Evolutionary conservation across 768 basidiomycete genomes (phyloP), one percentile per base, ranked within the genome.

Genomic region (Stropharia rugosoannulata): DNA sequence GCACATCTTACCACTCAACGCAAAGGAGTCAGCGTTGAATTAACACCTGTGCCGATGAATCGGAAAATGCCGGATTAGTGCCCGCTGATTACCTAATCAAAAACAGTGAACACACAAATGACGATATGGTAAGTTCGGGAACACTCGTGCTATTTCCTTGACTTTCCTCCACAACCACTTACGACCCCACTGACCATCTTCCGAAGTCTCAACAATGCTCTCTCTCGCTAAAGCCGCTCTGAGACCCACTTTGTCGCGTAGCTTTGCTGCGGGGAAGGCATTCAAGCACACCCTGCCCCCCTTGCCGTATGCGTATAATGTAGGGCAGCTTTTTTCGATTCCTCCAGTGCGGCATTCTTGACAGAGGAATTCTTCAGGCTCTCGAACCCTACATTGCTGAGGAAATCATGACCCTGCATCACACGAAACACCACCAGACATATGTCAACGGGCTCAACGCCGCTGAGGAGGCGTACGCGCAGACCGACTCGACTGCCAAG

Each of bases 371-470:
- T 11, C 45, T 42, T 36, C 51, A 89, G 87, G 92, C 93, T 9
- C 86, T 98, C 61, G 95, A 98, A 74, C 96, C 96, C 9, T 81
- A 87, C 65, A 95, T 99, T 71, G 90, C 90, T 1, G 80, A 84
- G 62, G 82, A 95, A 68, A 98, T 99, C 59, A 98, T 98, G 95
- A 85, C 80, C 52, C 77, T 98, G 55, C 96, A 97, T 68, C 95
- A 98, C 74, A 79, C 81, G 55, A 94, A 94, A 79, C 93, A 95
- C 64, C 90, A 93, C 68, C 89, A 93, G 75, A 82, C 89, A 15
- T 99, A 99, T 71, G 95, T 99, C 39, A 94, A 87, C 63, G 95
- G 93, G 10, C 80, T 98, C 56, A 99, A 99, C 72, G 83, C 91
- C 5, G 95, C 96, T 2, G 93, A 96, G 68, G 89, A 91, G 62